These are phyloP conservation scores for Beta corolliflora DNA, from an alignment of 179 eudicot genomes.

Conservation along the genomic window DNA sequence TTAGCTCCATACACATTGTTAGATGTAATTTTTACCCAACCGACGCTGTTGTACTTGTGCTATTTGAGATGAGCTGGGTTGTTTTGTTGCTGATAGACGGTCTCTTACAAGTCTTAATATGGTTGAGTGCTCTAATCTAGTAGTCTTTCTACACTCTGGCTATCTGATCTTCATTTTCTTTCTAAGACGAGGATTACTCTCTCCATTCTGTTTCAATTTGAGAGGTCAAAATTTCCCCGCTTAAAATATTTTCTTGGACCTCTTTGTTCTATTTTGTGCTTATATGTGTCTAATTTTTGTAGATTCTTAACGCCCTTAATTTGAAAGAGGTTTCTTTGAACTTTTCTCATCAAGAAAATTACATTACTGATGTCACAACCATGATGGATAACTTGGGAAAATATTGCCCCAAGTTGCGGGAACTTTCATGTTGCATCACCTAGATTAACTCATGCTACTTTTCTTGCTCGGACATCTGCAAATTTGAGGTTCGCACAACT, in stretches of 20 bases:
- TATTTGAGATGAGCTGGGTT: slow-evolving; percentile 88
- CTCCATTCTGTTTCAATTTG: neutral
- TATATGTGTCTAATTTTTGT: slow-evolving; percentile 18
- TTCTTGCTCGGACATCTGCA: slow-evolving; percentile 79
- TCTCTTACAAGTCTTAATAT: slow-evolving; percentile 79
- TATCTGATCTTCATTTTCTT: slow-evolving; percentile 82
- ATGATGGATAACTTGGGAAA: slow-evolving; percentile 76
- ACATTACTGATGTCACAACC: slow-evolving; percentile 65
- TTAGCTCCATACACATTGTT: neutral
- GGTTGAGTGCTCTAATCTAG: slow-evolving; percentile 83
- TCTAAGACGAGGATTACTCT: slow-evolving; percentile 69
- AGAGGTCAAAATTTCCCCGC: neutral
- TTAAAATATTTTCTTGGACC: neutral
- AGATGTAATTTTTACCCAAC: neutral
- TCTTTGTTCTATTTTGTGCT: slow-evolving; percentile 2
- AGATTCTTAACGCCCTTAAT: slow-evolving; percentile 82
- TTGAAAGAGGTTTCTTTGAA: slow-evolving; percentile 76
- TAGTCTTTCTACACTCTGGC: slow-evolving; percentile 82
- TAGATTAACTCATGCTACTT: slow-evolving; percentile 67
- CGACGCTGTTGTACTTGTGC: slow-evolving; percentile 21
- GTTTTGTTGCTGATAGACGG: slow-evolving; percentile 83
- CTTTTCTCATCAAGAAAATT: slow-evolving; percentile 72
- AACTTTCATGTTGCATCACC: slow-evolving; percentile 79
- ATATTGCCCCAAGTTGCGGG: slow-evolving; percentile 73
- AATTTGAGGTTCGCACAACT: slow-evolving; percentile 63